Percentiles rank a stretch among this genome's conserved stretches.
phyloP scores from a whole-genome alignment of 2,329 filamentous ascomycete genomes.

The Aspergillus sp. region DNA sequence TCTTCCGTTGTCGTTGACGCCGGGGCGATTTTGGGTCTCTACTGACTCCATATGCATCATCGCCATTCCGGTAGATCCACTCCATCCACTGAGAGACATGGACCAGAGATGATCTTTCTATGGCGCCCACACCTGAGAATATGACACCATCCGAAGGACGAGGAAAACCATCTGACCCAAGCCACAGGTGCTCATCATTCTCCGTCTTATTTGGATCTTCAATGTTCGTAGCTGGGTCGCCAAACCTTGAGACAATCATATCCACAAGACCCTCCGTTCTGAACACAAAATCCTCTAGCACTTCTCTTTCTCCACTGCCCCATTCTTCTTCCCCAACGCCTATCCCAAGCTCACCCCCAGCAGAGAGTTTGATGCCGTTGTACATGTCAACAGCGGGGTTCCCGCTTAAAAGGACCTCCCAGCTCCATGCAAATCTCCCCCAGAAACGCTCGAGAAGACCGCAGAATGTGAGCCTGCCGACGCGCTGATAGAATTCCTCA shows the following conservation, averaged over 20 bases:
- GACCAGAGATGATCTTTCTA: constrained; percentile 67
- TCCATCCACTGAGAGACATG: constrained; percentile 83
- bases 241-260: constrained; percentile 81
- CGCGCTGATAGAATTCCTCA: constrained; percentile 62
- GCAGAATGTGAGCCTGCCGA: constrained; percentile 65
- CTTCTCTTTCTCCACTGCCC: constrained; percentile 88
- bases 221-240: constrained; percentile 45
- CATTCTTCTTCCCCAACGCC: constrained; percentile 95
- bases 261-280: constrained; percentile 82
- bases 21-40: constrained; percentile 70
- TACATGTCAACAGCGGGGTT: constrained; percentile 79
- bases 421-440: constrained; percentile 62
- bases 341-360: constrained; percentile 84
- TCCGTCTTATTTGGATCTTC: constrained; percentile 11
- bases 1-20: constrained; percentile 37
- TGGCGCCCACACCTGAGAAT: constrained; percentile 72
- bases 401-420: constrained; percentile 87
- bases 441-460: constrained; percentile 74
- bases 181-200: constrained; percentile 54
- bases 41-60: constrained; percentile 76
- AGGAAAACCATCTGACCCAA: constrained; percentile 66
- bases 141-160: constrained; percentile 74
- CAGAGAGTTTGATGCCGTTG: constrained; percentile 79
- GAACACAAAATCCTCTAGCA: constrained; percentile 79
- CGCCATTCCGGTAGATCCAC: constrained; percentile 77